phyloP scores from a whole-genome alignment of 2,329 filamentous ascomycete species.

The Calonectria henricotiae region DNA sequence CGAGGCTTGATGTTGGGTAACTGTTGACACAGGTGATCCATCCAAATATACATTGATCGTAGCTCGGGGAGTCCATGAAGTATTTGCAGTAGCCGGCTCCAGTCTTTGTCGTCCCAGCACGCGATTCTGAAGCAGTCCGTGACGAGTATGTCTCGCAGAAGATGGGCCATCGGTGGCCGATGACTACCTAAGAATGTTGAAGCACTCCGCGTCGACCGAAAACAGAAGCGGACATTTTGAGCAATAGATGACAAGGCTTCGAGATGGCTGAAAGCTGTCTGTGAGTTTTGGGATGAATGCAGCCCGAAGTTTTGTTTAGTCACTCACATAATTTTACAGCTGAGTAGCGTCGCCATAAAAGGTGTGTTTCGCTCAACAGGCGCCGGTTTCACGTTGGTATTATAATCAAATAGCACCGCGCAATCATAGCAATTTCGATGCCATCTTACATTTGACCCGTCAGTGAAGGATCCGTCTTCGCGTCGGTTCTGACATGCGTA shows the following conservation, averaged over 20 bases:
- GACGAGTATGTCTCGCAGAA: neutral
- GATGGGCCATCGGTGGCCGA: neutral
- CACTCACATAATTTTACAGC: neutral
- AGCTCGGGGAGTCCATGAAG: neutral
- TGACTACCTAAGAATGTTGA: neutral
- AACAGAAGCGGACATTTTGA: neutral
- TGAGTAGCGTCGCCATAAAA: neutral
- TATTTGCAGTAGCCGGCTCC: neutral
- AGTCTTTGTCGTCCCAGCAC: neutral
- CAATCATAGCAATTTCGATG: neutral
- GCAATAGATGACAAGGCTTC: slow-evolving; percentile 3
- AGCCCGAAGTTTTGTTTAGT: accelerated
- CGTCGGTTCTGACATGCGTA: neutral
- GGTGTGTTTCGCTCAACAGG: neutral
- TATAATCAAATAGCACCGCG: neutral
- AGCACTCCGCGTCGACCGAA: neutral
- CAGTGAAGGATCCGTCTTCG: neutral
- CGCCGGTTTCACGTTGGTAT: too few relatives aligned
- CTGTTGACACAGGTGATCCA: neutral
- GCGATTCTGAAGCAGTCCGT: neutral
- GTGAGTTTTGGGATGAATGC: neutral
- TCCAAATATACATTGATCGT: neutral
- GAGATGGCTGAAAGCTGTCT: neutral
- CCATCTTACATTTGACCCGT: neutral
- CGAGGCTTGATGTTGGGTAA: neutral